Base-by-base conservation (phyloP, 2,329 filamentous ascomycete species). In the Botrytis fabae region DNA sequence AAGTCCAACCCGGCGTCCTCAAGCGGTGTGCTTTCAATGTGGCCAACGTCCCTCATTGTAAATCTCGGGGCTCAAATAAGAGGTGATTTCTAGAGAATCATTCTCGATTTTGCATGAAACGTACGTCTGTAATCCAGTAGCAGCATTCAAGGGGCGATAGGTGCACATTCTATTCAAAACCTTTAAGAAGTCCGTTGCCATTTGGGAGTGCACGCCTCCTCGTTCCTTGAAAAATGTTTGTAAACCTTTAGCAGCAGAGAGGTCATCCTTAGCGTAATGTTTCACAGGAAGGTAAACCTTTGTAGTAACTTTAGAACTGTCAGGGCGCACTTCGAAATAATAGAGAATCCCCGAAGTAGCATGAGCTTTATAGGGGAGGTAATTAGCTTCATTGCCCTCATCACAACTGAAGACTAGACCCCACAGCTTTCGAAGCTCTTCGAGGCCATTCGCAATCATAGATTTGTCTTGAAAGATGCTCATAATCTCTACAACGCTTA, bases 71-170 rank as follows among this genome's bases (percentile, higher is more conserved):
- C 46, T 68, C 32, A 68, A 68, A 40, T 57, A 68, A 59, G 35
- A 68, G 4, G 35, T 57, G 18, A 68, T 22, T n/a, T 57, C 48
- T 20, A 57, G 40, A 42, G 46, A 40, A 16, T 68, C 48, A 40
- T 68, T 57, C 4, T 68, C 48, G 46, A 68, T 68, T 54, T 40
- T 68, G n/a, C 65, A 68, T 22, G 65, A 68, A n/a, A 68, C 35
- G 7, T 68, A 68, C 4, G 32, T 68, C 4, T 68, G 48, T 35
- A 68, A 20, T 10, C 40, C 51, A 57, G 10, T 57, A 10, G 51
- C 65, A 40, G 4, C 12, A 8, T 69, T 25, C 9, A 69, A 20
- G 7, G n/a, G 9, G 10, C 65, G 48, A 40, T 42, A 28, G 40
- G 48, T 42, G 7, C 65, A 69, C 7, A 59, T 69, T 40, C 28